Evolutionary conservation across 345 rosid species (phyloP).

Genomic region (Cardamine resedifolia): DNA sequence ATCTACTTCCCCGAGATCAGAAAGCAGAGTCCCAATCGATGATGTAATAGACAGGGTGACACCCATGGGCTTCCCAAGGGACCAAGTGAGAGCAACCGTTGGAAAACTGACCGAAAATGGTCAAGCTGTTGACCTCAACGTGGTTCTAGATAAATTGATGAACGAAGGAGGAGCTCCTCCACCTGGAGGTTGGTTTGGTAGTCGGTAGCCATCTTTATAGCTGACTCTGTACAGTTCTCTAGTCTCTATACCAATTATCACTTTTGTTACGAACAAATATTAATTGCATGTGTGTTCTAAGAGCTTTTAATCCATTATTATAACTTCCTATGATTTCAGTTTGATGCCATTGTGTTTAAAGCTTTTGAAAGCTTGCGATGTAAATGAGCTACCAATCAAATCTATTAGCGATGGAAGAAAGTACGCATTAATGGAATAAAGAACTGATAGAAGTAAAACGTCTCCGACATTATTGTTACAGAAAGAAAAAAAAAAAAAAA

Average conservation of each 20-base stretch:
- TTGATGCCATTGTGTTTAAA: too few species aligned
- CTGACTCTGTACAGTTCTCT: conserved; percentile 1
- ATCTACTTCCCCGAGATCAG: conserved; percentile 58
- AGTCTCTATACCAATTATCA: not conserved
- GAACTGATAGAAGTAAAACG: conserved; percentile 10
- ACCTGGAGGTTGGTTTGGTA: conserved; percentile 62
- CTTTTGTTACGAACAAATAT: not conserved
- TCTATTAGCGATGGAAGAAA: not conserved
- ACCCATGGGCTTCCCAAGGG: conserved; percentile 82
- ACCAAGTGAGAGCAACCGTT: conserved; percentile 74
- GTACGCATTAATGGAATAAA: not conserved
- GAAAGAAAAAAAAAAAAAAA: not conserved
- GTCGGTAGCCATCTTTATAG: conserved; percentile 34
- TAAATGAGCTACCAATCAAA: not conserved
- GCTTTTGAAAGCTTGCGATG: not conserved
- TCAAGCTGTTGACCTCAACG: conserved; percentile 75
- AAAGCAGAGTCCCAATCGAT: conserved; percentile 75
- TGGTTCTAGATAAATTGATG: conserved; percentile 86
- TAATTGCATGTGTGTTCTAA: not conserved
- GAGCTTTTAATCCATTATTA: not conserved
- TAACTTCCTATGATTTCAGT: not conserved
- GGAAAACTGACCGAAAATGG: conserved; percentile 73
- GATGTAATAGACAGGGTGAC: conserved; percentile 78
- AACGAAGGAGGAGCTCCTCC: conserved; percentile 51
- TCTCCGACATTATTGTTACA: conserved; percentile 26